Evolutionary conservation across 345 rosid species (phyloP), one percentile per base, ranked within the genome.

Genomic region (Reutealis trisperma): DNA sequence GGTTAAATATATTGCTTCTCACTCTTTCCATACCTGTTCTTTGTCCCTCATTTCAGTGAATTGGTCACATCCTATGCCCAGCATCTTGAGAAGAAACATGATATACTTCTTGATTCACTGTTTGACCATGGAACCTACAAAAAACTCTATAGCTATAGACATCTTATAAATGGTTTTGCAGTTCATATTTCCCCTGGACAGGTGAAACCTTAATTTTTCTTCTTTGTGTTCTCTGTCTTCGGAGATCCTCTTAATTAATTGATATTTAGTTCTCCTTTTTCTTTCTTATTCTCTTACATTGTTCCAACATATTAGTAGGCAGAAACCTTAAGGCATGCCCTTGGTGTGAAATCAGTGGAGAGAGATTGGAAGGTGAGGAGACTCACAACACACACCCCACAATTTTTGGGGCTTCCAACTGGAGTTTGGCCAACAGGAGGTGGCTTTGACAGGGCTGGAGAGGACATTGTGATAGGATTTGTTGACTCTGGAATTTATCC

Each of bases 391-490:
- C 99, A 96, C 79, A 96, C 99, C 54, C 99, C 99, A 24, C 90
- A 96, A 78, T 96, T 96, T 83, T 81, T 96, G 86, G 99, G 99
- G 73, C 91, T 96, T 64, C 99, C 99, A 42, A 93, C 97, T 22
- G 98, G 93, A 78, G 99, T 96, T 55, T 96, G 99, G 99, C 99
- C 99, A 10, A 91, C 98, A 0, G 99, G 97, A 66, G 99, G 99
- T 72, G 99, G 99, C 77, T 93, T 86, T 73, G 97, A 88, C 47
- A 86, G 88, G 88, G 99, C 98, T 12, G 99, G 99, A 73, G 99
- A 96, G 82, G 90, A 91, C 77, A 91, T 96, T 78, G 91, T 96
- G 42, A 96, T 96, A 69, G 99, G 99, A 73, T 92, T 96, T 80
- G 87, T 96, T 6, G 99, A 96, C 86, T 96, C 99, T 0, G 99